Percentiles rank a stretch among this genome's conserved stretches.
Conservation (phyloP, 2,329 filamentous ascomycete species). For the Emmonsiellopsis sp. region DNA sequence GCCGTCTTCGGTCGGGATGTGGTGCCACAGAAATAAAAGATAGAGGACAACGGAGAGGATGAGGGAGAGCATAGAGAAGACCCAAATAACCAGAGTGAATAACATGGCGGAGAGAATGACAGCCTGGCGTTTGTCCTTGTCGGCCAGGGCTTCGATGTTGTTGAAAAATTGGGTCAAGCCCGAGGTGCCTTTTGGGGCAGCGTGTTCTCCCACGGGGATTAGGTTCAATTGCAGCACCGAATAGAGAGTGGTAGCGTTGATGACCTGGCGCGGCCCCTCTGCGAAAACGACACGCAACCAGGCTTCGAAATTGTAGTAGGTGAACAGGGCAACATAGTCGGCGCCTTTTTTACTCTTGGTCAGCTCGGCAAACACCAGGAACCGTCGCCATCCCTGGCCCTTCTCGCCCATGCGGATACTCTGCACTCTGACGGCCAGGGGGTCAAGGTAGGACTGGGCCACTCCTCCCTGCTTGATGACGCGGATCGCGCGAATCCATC, state of each 20-base stretch:
- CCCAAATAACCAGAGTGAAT: slow-evolving; percentile 85
- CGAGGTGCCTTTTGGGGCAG: slow-evolving; percentile 48
- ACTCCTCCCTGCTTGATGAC: slow-evolving; percentile 80
- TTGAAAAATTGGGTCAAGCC: slow-evolving; percentile 68
- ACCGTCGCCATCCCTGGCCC: slow-evolving; percentile 76
- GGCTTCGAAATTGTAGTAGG: slow-evolving; percentile 73
- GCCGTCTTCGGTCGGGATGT: slow-evolving; percentile 74
- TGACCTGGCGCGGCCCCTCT: slow-evolving; percentile 80
- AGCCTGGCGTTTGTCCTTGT: slow-evolving; percentile 67
- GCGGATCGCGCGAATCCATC: slow-evolving; percentile 68
- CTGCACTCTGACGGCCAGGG: slow-evolving; percentile 73
- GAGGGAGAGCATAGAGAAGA: slow-evolving; percentile 66
- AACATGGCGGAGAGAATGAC: slow-evolving; percentile 83
- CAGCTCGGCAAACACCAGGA: slow-evolving; percentile 83
- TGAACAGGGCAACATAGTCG: slow-evolving; percentile 83
- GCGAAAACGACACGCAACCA: slow-evolving; percentile 86
- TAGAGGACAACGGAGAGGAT: slow-evolving; percentile 71
- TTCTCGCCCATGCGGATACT: slow-evolving; percentile 62
- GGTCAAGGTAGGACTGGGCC: slow-evolving; percentile 85
- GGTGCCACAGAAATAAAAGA: slow-evolving; percentile 82
- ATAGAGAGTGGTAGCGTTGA: slow-evolving; percentile 83
- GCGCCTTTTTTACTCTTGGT: slow-evolving; percentile 86
- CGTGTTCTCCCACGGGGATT: slow-evolving; percentile 49
- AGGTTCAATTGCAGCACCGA: slow-evolving; percentile 72
- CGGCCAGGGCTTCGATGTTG: slow-evolving; percentile 66